phyloP scores from a whole-genome alignment of 345 rosid genomes.

The Corymbia maculata region DNA sequence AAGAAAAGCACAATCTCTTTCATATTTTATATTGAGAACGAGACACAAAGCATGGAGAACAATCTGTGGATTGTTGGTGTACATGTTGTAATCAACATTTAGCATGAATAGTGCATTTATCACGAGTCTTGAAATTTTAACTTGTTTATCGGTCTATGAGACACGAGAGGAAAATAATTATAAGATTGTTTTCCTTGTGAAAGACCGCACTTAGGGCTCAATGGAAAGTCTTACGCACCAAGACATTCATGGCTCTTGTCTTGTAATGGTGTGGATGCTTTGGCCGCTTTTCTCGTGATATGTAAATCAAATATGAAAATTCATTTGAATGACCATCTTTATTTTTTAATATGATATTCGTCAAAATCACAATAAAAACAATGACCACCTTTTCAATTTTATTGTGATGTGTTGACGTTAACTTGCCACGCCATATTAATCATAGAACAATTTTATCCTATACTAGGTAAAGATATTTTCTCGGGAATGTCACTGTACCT shows the following conservation, averaged over 20 bases:
- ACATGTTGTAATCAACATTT: constrained; percentile 79
- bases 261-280: constrained; percentile 3
- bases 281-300: constrained; percentile 51
- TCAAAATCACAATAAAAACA: not conserved
- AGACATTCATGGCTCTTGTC: constrained; percentile 62
- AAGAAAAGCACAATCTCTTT: constrained; percentile 27
- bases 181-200: not conserved
- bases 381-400: not conserved
- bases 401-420: not conserved
- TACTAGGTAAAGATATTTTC: not conserved
- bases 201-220: not conserved
- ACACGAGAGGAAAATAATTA: not conserved
- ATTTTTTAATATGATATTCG: constrained; percentile 47
- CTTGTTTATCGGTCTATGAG: constrained; percentile 5
- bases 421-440: not conserved
- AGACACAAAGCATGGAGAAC: constrained; percentile 46
- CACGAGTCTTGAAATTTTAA: constrained; percentile 56
- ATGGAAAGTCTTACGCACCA: constrained; percentile 17
- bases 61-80: constrained; percentile 35
- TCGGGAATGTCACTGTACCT: constrained; percentile 11
- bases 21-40: constrained; percentile 7
- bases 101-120: constrained; percentile 64
- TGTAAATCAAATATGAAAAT: constrained; percentile 45
- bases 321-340: constrained; percentile 10
- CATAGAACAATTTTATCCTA: not conserved